These are phyloP conservation scores for Eucalyptus virginea DNA, from an alignment of 345 rosid genomes.

Conservation along the genomic window DNA sequence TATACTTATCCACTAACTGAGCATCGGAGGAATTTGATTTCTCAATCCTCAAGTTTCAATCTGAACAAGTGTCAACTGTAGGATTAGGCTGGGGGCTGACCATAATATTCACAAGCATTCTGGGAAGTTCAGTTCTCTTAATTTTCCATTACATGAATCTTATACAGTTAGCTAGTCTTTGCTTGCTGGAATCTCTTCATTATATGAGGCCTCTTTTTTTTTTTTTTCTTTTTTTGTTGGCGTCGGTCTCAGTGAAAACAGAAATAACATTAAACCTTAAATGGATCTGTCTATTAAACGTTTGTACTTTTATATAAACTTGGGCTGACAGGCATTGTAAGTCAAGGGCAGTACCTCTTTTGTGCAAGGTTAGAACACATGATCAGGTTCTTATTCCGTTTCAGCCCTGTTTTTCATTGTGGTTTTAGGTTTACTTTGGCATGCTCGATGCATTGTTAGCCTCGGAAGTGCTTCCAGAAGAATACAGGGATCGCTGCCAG, in stretches of 20 bases:
- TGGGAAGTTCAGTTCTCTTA: background rate
- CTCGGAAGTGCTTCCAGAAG: constrained; percentile 84
- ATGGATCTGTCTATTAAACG: background rate
- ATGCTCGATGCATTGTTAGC: constrained; percentile 91
- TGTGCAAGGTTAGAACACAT: background rate
- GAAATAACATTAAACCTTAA: background rate
- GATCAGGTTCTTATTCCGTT: background rate
- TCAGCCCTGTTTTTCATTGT: background rate
- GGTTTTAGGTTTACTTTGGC: constrained; percentile 83
- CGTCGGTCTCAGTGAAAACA: background rate
- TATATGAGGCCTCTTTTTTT: background rate
- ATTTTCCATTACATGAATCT: background rate
- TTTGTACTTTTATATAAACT: background rate
- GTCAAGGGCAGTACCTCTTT: background rate
- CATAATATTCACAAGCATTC: background rate
- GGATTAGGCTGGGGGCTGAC: background rate
- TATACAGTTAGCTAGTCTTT: background rate
- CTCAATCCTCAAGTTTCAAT: background rate
- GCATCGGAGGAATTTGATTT: background rate
- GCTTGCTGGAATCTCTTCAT: background rate
- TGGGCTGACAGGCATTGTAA: background rate
- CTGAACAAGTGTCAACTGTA: background rate
- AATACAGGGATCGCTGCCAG: constrained; percentile 65
- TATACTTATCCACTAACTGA: background rate
- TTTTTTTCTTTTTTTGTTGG: background rate